Evolutionary conservation across 139 green algal species (phyloP).

Genomic region (Coelastrella sp.): DNA sequence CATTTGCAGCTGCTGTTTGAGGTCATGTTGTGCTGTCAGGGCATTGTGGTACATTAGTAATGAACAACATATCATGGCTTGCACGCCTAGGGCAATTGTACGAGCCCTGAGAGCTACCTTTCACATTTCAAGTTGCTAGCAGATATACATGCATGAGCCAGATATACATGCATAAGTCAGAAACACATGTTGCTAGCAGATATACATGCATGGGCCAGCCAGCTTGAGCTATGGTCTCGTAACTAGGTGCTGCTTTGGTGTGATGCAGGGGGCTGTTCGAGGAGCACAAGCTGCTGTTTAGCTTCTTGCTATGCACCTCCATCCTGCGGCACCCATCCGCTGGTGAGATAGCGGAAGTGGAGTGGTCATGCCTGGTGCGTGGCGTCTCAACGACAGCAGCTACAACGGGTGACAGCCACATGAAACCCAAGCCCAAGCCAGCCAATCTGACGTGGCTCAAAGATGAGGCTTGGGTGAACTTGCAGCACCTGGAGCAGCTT

Average conservation of each 20-base stretch:
- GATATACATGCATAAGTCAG: no score
- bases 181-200: no score
- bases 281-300: conserved; percentile 55
- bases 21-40: no score
- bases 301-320: conserved; percentile 64
- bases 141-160: no score
- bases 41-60: no score
- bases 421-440: conserved; percentile 39
- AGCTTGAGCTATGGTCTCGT: no score
- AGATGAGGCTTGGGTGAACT: conserved; percentile 37
- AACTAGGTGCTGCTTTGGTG: background rate
- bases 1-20: no score
- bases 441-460: conserved; percentile 32
- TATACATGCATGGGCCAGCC: no score
- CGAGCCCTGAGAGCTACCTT: no score
- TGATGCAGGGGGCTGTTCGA: conserved; percentile 48
- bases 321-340: conserved; percentile 66
- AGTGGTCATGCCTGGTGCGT: conserved; percentile 89
- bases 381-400: conserved; percentile 51
- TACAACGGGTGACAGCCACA: background rate
- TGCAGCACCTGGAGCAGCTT: conserved; percentile 49
- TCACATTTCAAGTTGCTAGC: no score
- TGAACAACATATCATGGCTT: no score
- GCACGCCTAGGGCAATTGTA: no score
- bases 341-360: conserved; percentile 66